Percentiles rank a stretch among this genome's conserved stretches.
Evolutionary conservation across 257 asterid species (phyloP).

Genomic region (Perilla frutescens): DNA sequence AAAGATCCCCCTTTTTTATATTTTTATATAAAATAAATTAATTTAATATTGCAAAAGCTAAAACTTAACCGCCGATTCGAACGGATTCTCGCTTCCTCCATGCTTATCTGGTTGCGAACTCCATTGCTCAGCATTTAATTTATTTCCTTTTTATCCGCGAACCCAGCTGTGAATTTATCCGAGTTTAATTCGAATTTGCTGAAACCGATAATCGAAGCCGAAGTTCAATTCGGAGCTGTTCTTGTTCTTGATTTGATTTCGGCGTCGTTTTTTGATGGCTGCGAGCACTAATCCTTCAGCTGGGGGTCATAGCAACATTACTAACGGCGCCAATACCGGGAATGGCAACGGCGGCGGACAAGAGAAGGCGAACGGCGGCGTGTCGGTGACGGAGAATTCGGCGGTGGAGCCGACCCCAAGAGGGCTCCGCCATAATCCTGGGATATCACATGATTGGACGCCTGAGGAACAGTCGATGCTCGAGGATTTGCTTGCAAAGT

Average conservation of each 20-base stretch:
- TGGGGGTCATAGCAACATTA: constrained; percentile 53
- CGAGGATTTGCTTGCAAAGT: constrained; percentile 78
- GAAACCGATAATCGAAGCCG: constrained; percentile 14
- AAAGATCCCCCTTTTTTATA: not conserved
- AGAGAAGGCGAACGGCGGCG: constrained; percentile 46
- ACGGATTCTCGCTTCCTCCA: constrained; percentile 25
- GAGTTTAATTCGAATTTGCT: constrained; percentile 13
- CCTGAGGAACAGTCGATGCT: constrained; percentile 79
- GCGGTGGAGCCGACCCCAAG: constrained; percentile 57
- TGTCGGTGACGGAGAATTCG: constrained; percentile 64
- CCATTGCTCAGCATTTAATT: not conserved
- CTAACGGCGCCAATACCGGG: constrained; percentile 32
- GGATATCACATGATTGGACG: constrained; percentile 73
- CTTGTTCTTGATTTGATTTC: not conserved
- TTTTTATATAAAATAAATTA: not conserved
- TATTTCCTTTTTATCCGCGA: not conserved
- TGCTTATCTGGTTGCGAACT: constrained; percentile 37
- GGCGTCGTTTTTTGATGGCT: constrained; percentile 55
- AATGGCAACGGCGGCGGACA: constrained; percentile 41
- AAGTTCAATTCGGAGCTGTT: constrained; percentile 12
- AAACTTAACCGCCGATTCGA: constrained; percentile 35
- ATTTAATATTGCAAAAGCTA: constrained; percentile 20
- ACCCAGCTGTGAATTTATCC: constrained; percentile 3
- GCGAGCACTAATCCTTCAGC: constrained; percentile 85
- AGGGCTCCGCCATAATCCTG: constrained; percentile 85